Conservation (phyloP, 306 rosid genomes). For the Lathyrus tuberosus region DNA sequence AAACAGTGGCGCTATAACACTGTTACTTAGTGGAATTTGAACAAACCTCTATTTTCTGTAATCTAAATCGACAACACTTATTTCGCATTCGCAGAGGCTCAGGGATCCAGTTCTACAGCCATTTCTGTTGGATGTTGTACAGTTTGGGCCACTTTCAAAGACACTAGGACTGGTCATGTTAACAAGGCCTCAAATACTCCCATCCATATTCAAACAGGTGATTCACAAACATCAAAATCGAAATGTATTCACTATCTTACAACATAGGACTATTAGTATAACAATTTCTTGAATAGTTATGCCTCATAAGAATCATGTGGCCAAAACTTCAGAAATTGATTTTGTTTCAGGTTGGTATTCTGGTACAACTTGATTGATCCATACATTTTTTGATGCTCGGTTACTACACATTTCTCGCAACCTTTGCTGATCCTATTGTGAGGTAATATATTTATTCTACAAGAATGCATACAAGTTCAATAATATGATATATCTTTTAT, state of each 20-base stretch:
- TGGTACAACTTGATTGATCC: constrained; percentile 84
- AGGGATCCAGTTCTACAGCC: constrained; percentile 92
- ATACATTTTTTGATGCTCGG: constrained; percentile 84
- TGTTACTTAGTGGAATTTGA: no score
- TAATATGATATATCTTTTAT: no score
- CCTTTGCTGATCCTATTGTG: no score
- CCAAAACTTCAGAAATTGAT: not conserved
- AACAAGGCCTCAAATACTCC: constrained; percentile 83
- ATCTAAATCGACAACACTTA: no score
- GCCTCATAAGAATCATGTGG: not conserved
- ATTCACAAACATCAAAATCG: constrained; percentile 16
- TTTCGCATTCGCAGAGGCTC: constrained; percentile 74
- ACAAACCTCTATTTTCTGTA: no score
- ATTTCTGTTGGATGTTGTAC: constrained; percentile 97
- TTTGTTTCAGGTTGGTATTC: constrained; percentile 72
- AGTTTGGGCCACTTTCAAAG: constrained; percentile 88
- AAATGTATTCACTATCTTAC: not conserved
- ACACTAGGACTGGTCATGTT: constrained; percentile 89
- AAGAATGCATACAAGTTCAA: no score
- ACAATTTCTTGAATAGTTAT: no score
- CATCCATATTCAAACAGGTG: no score
- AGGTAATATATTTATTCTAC: no score
- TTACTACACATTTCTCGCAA: no score
- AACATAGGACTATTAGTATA: no score
- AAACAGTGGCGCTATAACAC: no score